phyloP scores from a whole-genome alignment of 129 eudicot species.

The Escallonia rubra region DNA sequence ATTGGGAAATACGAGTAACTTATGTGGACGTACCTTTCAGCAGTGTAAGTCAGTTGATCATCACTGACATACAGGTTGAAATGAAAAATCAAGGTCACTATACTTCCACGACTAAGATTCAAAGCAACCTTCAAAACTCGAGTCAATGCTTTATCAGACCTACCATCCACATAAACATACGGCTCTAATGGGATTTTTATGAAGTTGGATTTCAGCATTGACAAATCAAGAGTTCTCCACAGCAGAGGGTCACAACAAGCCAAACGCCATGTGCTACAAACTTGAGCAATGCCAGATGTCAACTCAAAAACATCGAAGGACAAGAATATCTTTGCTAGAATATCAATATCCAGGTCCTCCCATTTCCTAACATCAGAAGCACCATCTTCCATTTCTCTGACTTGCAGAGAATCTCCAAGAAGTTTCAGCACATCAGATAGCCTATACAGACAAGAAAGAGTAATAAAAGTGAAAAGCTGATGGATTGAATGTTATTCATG shows the following conservation, averaged over 20 bases:
- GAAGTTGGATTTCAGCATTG: slow-evolving; percentile 50
- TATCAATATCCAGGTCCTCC: slow-evolving; percentile 53
- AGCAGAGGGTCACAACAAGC: slow-evolving; percentile 65
- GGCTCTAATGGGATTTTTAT: slow-evolving; percentile 64
- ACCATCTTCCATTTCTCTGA: slow-evolving; percentile 36
- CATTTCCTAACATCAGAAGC: slow-evolving; percentile 27
- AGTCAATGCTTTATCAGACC: slow-evolving; percentile 57
- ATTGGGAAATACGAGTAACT: not conserved
- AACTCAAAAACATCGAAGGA: slow-evolving; percentile 34
- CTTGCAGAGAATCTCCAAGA: not conserved
- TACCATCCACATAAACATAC: slow-evolving; percentile 64
- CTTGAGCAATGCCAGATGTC: slow-evolving; percentile 46
- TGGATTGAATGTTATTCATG: no score
- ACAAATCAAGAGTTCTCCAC: slow-evolving; percentile 65
- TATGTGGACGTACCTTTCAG: slow-evolving; percentile 45
- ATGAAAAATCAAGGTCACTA: slow-evolving; percentile 54
- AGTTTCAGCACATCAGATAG: slow-evolving; percentile 6
- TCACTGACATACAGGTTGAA: slow-evolving; percentile 54
- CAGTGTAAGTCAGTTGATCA: slow-evolving; percentile 63
- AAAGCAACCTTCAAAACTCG: slow-evolving; percentile 48
- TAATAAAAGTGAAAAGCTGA: not conserved
- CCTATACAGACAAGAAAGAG: slow-evolving; percentile 11
- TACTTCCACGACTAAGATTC: slow-evolving; percentile 51
- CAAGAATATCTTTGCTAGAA: slow-evolving; percentile 46
- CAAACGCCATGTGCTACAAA: slow-evolving; percentile 54